These are phyloP conservation scores for Thymus quinquecostatus DNA, from an alignment of 257 asterid genomes.

Conservation along the genomic window DNA sequence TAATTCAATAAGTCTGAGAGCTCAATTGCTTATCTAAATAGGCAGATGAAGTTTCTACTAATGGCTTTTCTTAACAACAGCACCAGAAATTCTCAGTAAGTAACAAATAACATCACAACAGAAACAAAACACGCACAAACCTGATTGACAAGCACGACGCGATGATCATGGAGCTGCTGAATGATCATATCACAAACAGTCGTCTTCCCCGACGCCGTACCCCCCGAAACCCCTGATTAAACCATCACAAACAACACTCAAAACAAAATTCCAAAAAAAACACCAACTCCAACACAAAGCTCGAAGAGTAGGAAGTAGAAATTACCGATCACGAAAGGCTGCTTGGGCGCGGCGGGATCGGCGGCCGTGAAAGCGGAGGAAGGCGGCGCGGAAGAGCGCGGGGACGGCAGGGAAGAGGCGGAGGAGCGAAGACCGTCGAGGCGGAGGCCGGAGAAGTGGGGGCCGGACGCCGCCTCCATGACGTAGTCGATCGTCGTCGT, in stretches of 20 bases:
- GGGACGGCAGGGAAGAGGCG: slow-evolving; percentile 52
- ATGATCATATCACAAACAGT: slow-evolving; percentile 99
- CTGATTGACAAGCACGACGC: slow-evolving; percentile 95
- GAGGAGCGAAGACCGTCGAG: slow-evolving; percentile 57
- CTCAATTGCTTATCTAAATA: slow-evolving; percentile 7
- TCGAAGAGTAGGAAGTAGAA: background rate
- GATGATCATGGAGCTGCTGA: slow-evolving; percentile 99
- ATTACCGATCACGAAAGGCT: slow-evolving; percentile 96
- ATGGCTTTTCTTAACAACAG: background rate
- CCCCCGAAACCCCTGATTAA: slow-evolving; percentile 89
- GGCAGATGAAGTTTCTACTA: background rate
- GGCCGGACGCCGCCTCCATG: slow-evolving; percentile 93
- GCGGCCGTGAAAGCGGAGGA: slow-evolving; percentile 37
- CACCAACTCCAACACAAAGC: background rate
- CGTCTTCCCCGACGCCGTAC: slow-evolving; percentile 97
- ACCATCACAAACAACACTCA: background rate
- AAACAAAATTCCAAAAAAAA: slow-evolving; percentile 6
- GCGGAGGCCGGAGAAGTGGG: slow-evolving; percentile 95
- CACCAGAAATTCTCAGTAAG: background rate
- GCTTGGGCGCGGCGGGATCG: slow-evolving; percentile 57
- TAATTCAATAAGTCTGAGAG: background rate
- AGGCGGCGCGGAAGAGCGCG: slow-evolving; percentile 52
- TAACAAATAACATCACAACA: background rate
- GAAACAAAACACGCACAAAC: slow-evolving; percentile 33
- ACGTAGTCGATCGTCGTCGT: slow-evolving; percentile 75